A percentile compares a stretch with the other conserved stretches of the same genome.
Evolutionary conservation across 441 rosid genomes (phyloP).

Genomic region (Erodium texanum): DNA sequence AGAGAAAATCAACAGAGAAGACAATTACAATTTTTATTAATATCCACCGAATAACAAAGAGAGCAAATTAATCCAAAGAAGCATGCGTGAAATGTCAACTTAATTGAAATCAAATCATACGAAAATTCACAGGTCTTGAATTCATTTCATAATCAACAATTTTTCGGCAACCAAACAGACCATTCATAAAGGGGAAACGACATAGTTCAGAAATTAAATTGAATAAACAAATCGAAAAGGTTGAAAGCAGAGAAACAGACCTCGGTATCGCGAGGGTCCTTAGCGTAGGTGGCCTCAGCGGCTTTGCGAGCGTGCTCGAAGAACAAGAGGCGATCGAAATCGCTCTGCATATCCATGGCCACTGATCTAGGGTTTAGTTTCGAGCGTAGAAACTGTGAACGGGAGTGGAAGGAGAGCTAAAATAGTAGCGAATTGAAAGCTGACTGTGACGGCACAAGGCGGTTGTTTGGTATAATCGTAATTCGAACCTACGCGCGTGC

Average conservation of each 20-base stretch:
- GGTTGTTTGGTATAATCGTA: no score
- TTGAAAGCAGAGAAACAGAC: conserved; percentile 21
- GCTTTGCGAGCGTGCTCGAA: conserved; percentile 39
- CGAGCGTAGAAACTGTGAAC: background rate
- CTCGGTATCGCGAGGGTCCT: conserved; percentile 44
- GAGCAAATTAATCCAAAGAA: background rate
- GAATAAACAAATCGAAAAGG: background rate
- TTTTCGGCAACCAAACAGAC: background rate
- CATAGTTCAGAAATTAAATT: no score
- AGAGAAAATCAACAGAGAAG: no score
- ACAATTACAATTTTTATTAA: no score
- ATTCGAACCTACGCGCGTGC: no score
- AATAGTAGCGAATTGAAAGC: no score
- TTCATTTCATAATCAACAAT: background rate
- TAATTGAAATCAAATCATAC: background rate
- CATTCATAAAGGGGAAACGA: background rate
- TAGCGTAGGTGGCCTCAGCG: conserved; percentile 33
- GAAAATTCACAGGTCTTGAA: background rate
- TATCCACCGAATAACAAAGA: no score
- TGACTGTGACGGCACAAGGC: no score
- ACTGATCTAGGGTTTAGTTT: conserved; percentile 1
- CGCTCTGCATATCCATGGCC: conserved; percentile 17
- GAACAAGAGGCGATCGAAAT: conserved; percentile 40
- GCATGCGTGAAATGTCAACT: background rate
- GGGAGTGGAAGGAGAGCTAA: background rate